These are phyloP conservation scores for Chenopodium suecicum DNA, from an alignment of 148 eudicot species.

Conservation along the genomic window DNA sequence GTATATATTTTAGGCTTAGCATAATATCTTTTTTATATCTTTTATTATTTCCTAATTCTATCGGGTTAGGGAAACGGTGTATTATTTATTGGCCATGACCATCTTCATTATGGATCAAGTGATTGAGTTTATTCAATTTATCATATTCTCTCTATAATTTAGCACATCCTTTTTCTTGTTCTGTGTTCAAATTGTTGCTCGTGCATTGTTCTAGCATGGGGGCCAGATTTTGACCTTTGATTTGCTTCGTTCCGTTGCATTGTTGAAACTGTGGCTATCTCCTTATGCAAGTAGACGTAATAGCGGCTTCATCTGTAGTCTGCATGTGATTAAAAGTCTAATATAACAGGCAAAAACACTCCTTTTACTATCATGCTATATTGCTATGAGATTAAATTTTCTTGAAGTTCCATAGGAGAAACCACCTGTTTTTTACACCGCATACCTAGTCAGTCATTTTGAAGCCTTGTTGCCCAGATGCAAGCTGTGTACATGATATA, in stretches of 20 bases:
- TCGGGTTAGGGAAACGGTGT: too few species aligned
- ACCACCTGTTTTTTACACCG: background rate
- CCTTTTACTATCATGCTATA: background rate
- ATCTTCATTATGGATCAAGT: too few species aligned
- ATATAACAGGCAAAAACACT: background rate
- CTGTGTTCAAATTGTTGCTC: background rate
- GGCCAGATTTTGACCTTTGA: background rate
- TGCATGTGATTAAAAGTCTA: background rate
- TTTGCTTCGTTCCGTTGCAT: background rate
- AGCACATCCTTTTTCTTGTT: background rate
- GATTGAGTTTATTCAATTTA: too few species aligned
- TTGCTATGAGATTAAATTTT: background rate
- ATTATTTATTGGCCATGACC: too few species aligned
- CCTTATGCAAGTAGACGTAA: conserved; percentile 12
- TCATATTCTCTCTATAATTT: too few species aligned
- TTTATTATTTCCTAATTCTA: too few species aligned
- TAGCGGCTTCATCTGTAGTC: background rate
- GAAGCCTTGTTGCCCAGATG: conserved; percentile 7
- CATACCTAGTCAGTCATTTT: background rate
- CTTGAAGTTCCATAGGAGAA: background rate
- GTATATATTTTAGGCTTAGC: too few species aligned
- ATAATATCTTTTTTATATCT: too few species aligned
- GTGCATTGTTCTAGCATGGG: too few species aligned
- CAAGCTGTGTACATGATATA: background rate
- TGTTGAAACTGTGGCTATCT: background rate